Conservation (phyloP, 2,329 filamentous ascomycete genomes). For the Fusarium napiforme region DNA sequence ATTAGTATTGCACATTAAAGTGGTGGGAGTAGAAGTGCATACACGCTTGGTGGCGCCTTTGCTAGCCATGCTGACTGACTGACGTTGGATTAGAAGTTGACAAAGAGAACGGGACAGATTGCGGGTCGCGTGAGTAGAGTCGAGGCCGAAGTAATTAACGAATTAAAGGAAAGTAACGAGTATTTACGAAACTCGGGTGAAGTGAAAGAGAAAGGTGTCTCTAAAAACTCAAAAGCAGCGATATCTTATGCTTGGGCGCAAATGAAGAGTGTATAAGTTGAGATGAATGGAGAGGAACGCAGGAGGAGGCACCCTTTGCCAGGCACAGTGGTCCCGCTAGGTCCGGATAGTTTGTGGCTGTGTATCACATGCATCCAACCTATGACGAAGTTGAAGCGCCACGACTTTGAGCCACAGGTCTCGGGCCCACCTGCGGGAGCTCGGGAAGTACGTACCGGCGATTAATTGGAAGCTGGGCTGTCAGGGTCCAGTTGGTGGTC, state of each 20-base stretch:
- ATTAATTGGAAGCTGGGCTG: conserved; percentile 30
- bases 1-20: conserved; percentile 36
- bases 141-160: neutral
- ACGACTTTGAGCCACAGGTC: conserved; percentile 17
- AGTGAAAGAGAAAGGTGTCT: conserved; percentile 1
- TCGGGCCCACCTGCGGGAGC: conserved; percentile 1
- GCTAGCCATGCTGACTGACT: conserved; percentile 67
- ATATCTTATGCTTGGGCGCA: conserved; percentile 11
- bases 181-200: neutral
- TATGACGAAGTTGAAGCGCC: conserved; percentile 23
- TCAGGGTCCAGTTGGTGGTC: conserved; percentile 35
- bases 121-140: conserved; percentile 39
- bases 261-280: conserved; percentile 26
- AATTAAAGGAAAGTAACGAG: conserved; percentile 13
- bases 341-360: conserved; percentile 34
- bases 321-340: conserved; percentile 22
- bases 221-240: conserved; percentile 7
- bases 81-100: neutral
- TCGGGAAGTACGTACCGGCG: conserved; percentile 20
- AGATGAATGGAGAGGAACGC: conserved; percentile 31
- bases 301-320: conserved; percentile 17
- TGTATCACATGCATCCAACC: conserved; percentile 28
- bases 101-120: conserved; percentile 42
- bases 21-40: conserved; percentile 46
- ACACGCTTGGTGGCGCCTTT: conserved; percentile 79